A percentile compares a stretch with the other conserved stretches of the same genome.
These are phyloP conservation scores for Physcomitrium patens DNA, from an alignment of 225 moss, liverwort and hornwort genomes.

Conservation along the genomic window DNA sequence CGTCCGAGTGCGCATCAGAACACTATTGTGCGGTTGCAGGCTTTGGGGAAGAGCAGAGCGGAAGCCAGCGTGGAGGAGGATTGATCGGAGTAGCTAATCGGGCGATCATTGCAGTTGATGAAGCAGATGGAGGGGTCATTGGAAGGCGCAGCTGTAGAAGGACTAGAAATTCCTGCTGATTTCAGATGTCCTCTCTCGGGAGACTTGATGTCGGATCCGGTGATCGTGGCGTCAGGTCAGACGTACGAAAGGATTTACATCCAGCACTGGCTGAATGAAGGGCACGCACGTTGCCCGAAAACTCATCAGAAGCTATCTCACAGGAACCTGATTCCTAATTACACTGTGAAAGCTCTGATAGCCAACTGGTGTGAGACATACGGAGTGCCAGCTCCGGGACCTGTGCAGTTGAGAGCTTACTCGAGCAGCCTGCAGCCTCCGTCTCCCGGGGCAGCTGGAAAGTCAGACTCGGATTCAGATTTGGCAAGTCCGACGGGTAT, in stretches of 20 bases:
- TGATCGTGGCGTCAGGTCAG: conserved; percentile 93
- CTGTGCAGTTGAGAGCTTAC: conserved; percentile 58
- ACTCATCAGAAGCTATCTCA: conserved; percentile 84
- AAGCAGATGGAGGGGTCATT: conserved; percentile 48
- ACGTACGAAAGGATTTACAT: conserved; percentile 90
- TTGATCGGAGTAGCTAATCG: conserved; percentile 47
- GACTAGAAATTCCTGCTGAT: conserved; percentile 80
- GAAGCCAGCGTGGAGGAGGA: conserved; percentile 42
- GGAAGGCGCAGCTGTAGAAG: conserved; percentile 48
- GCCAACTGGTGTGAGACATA: conserved; percentile 98
- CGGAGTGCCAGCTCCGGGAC: conserved; percentile 74
- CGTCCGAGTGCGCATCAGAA: conserved; percentile 9
- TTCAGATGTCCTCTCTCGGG: conserved; percentile 95
- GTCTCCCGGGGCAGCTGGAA: conserved; percentile 26
- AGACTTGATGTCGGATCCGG: conserved; percentile 98
- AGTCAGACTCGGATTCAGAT: conserved; percentile 64
- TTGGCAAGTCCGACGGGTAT: conserved; percentile 40
- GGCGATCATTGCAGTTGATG: conserved; percentile 48
- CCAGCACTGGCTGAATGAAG: conserved; percentile 91
- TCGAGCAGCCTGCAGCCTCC: conserved; percentile 45
- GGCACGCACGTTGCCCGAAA: conserved; percentile 80
- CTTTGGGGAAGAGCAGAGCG: conserved; percentile 44
- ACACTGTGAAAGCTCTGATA: conserved; percentile 96
- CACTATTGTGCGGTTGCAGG: conserved; percentile 30
- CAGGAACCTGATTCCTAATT: conserved; percentile 88